Evolutionary conservation across 2,329 filamentous ascomycete genomes (phyloP), one percentile per base, ranked within the genome.

Genomic region (Botrytis paeoniae): DNA sequence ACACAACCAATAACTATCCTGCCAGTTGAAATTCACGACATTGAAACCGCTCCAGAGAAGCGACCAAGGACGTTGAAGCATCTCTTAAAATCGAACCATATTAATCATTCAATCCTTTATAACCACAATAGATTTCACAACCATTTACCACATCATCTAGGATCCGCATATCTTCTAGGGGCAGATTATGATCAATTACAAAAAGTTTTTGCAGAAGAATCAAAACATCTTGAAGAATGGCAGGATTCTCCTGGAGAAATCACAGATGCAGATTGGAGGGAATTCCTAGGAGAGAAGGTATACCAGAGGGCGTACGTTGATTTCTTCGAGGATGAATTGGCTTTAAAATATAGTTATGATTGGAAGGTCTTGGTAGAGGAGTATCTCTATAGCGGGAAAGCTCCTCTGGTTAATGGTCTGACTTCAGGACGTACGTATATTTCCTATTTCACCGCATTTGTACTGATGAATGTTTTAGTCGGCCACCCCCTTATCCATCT

Each of bases 401-500:
- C 92, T 80, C 95, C 95, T 7, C 83, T 99, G 73, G 88, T 97
- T 78, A 93, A 97, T 82, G 90, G 91, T 54, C 83, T 98, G 57
- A 89, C 97, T 71, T 87, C 91, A 62, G 94, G 93, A 71, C 87
- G 93, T 96, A 88, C 73, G 92, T 84, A 69, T 61, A 32, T 32
- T 37, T 43, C 72, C 72, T 81, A 84, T 70, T 84, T 76, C 48
- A 57, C 37, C 5, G 41, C 22, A 69, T 29, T 22, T 25, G 32
- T 70, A 45, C 73, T 77, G 45, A 76, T 60, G 54, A 25, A 1
- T 20, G 5, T 12, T 25, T 16, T 41, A 95, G 93, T 97, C 74
- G 95, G 92, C 29, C 93, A 98, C 79, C 93, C 95, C 1, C 85
- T 98, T n/a, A 96, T 98, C 73, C 96, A 98, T 79, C 87, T 99